Base-by-base conservation (phyloP, 257 asterid species). In the Cinchona pubescens region DNA sequence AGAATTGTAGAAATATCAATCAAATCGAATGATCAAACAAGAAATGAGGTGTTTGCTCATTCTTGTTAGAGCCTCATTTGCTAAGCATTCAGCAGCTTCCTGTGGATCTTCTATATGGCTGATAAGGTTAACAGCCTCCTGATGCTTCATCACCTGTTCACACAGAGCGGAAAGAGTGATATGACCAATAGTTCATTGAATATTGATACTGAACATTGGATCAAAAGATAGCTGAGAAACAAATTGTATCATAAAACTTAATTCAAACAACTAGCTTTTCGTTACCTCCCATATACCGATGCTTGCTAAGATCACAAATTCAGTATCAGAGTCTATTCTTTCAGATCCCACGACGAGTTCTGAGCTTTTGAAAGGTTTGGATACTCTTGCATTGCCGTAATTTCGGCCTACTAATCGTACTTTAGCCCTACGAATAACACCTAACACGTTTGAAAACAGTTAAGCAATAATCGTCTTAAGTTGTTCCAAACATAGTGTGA, bases 251-350 rank as follows among this genome's bases (percentile, higher is more conserved):
- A n/a, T 32, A 58, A 60, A 15, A 12, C 5, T 16, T 32, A 11
- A 32, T 34, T 30, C 19, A 30, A 25, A 1, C n/a, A 25, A 25
- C 18, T 6, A 68, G 13, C 73, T 23, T 46, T 40, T n/a, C 37
- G 5, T 72, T 86, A 90, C 92, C 91, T 85, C 89, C 96, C 96
- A 90, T 67, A 90, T 76, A 76, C 92, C 96, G 71, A 46, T 72
- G 69, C 88, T 86, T 18, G 83, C 96, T 55, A 90, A 85, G 77
- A 90, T 90, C 7, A 90, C 82, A 79, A 90, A 88, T 72, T 90
- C 92, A 56, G 89, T 86, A 23, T 82, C 80, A 27, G 79, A 63
- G 68, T 86, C 86, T 69, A 86, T 79, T 35, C 75, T 76, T 76
- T 83, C 88, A 23, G 83, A 82, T 42, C 83, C 87, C 63, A 83